Conservation (phyloP, 768 basidiomycete genomes). For the Lyophyllum semitale region DNA sequence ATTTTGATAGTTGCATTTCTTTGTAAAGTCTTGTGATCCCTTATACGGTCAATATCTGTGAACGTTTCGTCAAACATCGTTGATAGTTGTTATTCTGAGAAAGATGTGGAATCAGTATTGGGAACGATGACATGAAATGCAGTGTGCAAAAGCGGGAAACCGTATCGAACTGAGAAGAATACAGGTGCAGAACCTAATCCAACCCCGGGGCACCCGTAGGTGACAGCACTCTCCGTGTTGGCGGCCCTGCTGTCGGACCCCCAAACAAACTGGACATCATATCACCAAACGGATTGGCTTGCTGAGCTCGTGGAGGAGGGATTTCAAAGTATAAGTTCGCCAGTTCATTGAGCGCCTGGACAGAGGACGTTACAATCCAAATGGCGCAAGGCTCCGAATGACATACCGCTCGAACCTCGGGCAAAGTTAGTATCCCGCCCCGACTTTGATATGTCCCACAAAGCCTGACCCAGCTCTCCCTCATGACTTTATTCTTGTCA, state of each 20-base stretch:
- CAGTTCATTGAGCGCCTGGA: slow-evolving; percentile 67
- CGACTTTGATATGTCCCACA: slow-evolving; percentile 82
- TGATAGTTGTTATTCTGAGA: background rate
- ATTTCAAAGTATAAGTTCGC: slow-evolving; percentile 84
- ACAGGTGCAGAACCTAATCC: slow-evolving; percentile 34
- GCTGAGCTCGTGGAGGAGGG: slow-evolving; percentile 69
- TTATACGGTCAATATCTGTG: background rate
- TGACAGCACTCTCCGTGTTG: slow-evolving; percentile 43
- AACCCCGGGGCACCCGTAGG: slow-evolving; percentile 42
- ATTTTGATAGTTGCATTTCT: slow-evolving; percentile 2
- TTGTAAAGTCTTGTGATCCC: background rate
- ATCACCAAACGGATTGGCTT: slow-evolving; percentile 82
- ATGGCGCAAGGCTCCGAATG: background rate
- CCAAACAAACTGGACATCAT: slow-evolving; percentile 91
- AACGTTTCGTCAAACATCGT: background rate
- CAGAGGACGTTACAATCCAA: background rate
- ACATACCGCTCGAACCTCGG: slow-evolving; percentile 65
- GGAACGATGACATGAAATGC: background rate
- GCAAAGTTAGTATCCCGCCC: slow-evolving; percentile 60
- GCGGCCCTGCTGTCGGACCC: slow-evolving; percentile 47
- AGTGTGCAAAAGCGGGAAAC: background rate
- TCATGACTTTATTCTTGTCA: slow-evolving; percentile 71
- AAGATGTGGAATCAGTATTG: background rate
- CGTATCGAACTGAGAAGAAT: background rate
- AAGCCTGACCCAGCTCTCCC: slow-evolving; percentile 84